These are phyloP conservation scores for Aspergillus bombycis DNA, from an alignment of 2,329 filamentous ascomycete species.

Conservation along the genomic window DNA sequence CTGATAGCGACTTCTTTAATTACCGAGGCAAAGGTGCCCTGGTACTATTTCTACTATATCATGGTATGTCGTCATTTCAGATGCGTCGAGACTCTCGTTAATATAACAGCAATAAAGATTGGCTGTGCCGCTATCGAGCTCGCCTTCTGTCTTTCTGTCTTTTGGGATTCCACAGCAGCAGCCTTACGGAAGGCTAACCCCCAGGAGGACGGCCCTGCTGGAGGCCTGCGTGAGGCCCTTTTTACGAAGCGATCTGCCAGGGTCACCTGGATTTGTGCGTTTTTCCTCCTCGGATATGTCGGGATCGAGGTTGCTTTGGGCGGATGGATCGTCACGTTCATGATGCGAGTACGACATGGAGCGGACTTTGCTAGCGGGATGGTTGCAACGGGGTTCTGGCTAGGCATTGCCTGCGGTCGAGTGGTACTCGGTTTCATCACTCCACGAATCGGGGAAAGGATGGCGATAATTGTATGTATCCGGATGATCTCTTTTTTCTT, in stretches of 20 bases:
- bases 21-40: slow-evolving; percentile 61
- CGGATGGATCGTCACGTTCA: slow-evolving; percentile 85
- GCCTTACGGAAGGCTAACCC: neutral
- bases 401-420: slow-evolving; percentile 75
- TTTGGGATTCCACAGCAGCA: slow-evolving; percentile 17
- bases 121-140: slow-evolving; percentile 32
- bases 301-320: slow-evolving; percentile 72
- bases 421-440: slow-evolving; percentile 77
- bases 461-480: slow-evolving; percentile 53
- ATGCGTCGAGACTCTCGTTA: neutral
- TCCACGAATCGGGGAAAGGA: slow-evolving; percentile 67
- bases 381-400: slow-evolving; percentile 80
- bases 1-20: slow-evolving; percentile 75
- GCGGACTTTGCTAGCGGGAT: slow-evolving; percentile 73
- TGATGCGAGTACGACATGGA: slow-evolving; percentile 75
- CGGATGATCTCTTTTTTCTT: neutral
- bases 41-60: slow-evolving; percentile 77
- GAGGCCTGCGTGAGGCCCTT: slow-evolving; percentile 13
- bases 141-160: slow-evolving; percentile 18
- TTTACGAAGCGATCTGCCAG: slow-evolving; percentile 14
- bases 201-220: neutral
- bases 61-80: slow-evolving; percentile 57
- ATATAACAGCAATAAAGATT: slow-evolving; percentile 10
- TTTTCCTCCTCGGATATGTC: slow-evolving; percentile 78
- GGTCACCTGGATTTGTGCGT: slow-evolving; percentile 37